Evolutionary conservation across 2,329 filamentous ascomycete species (phyloP).

Genomic region (Plectosphaerella sp.): DNA sequence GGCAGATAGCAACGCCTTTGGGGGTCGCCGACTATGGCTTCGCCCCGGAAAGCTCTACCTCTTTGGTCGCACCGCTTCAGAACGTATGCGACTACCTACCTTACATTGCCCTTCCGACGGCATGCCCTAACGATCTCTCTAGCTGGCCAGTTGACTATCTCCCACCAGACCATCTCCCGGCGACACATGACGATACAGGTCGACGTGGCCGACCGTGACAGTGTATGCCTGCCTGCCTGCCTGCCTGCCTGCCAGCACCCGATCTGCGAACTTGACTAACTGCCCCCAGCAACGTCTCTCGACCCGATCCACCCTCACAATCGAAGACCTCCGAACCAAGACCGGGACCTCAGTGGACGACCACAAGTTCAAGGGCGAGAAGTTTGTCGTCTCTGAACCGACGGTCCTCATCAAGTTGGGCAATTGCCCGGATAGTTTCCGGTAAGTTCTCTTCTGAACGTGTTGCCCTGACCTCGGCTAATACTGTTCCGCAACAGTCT

Average conservation of each 20-base stretch:
- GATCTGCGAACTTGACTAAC: background rate
- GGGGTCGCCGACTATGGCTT: constrained; percentile 66
- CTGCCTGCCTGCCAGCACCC: too few species aligned
- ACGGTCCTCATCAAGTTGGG: constrained; percentile 69
- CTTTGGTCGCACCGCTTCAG: constrained; percentile 72
- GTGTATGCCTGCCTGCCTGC: constrained; percentile 39
- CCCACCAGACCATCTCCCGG: constrained; percentile 79
- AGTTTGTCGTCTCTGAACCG: constrained; percentile 45
- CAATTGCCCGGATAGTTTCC: constrained; percentile 59
- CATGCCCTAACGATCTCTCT: background rate
- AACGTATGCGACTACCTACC: constrained; percentile 43
- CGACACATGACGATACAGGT: constrained; percentile 82
- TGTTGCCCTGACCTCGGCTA: too few species aligned
- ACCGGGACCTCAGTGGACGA: constrained; percentile 78
- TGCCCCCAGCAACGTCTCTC: constrained; percentile 51
- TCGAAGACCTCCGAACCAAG: constrained; percentile 81
- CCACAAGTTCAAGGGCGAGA: constrained; percentile 60
- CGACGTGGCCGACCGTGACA: constrained; percentile 59
- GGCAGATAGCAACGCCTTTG: constrained; percentile 49
- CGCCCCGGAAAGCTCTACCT: constrained; percentile 81
- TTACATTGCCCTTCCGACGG: background rate
- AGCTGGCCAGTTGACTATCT: constrained; percentile 67
- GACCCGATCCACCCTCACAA: constrained; percentile 62
- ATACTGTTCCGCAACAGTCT: constrained; percentile 43
- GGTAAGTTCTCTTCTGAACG: constrained; percentile 30